These are phyloP conservation scores for Pythium oligandrum DNA, from an alignment of 352 stramenopile genomes.

Conservation along the genomic window DNA sequence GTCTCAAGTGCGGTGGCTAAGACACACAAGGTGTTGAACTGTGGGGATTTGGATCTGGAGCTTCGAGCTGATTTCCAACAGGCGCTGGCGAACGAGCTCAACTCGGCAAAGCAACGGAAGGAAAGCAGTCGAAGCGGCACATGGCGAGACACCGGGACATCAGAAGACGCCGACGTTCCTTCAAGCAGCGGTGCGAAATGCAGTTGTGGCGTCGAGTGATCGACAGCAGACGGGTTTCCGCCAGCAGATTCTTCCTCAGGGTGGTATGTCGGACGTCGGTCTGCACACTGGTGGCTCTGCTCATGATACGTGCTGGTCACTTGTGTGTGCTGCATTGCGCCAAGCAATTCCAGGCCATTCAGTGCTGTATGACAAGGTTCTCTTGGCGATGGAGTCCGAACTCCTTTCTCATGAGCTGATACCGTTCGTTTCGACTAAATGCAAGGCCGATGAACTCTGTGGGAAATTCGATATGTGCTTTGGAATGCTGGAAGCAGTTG, in stretches of 20 bases:
- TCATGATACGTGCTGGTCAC: conserved; percentile 51
- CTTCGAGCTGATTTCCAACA: conserved; percentile 9
- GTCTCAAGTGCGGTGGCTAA: conserved; percentile 9
- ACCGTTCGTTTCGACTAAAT: neutral
- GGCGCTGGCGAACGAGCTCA: conserved; percentile 8
- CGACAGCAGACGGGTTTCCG: neutral
- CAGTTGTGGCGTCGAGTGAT: conserved; percentile 7
- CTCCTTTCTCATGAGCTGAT: conserved; percentile 1
- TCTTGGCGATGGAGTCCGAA: conserved; percentile 23
- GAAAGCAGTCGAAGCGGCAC: conserved; percentile 3
- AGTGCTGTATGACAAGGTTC: conserved; percentile 32
- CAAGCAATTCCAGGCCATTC: conserved; percentile 26
- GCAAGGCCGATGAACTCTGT: conserved; percentile 1
- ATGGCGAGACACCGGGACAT: conserved; percentile 14
- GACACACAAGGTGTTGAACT: conserved; percentile 18
- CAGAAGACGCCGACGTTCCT: conserved; percentile 58
- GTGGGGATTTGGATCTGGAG: conserved; percentile 9
- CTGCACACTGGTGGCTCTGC: conserved; percentile 34
- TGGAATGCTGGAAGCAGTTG: conserved; percentile 8
- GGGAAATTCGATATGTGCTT: conserved; percentile 1
- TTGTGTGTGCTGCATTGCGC: conserved; percentile 30
- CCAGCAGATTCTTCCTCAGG: neutral
- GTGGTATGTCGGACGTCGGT: conserved; percentile 46
- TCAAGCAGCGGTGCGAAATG: conserved; percentile 17
- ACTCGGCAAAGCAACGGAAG: conserved; percentile 19